These are phyloP conservation scores for Aspergillus texensis DNA, from an alignment of 2,329 filamentous ascomycete species.

Conservation along the genomic window DNA sequence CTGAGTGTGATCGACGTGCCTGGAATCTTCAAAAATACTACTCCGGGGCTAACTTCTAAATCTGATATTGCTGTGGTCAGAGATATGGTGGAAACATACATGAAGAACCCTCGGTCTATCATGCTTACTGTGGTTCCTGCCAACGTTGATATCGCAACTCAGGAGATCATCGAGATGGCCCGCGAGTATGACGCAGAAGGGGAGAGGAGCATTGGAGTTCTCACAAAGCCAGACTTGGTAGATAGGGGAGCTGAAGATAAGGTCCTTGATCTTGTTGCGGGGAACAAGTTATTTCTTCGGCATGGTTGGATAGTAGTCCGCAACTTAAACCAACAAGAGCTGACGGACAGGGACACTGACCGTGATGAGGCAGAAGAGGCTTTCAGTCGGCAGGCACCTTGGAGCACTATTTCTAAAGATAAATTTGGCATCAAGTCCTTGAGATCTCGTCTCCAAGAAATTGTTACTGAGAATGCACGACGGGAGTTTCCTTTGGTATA, in stretches of 20 bases:
- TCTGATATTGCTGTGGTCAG: slow-evolving; percentile 42
- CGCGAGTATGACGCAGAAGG: slow-evolving; percentile 39
- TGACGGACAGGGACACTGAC: slow-evolving; percentile 20
- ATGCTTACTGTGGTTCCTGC: slow-evolving; percentile 50
- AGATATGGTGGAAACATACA: slow-evolving; percentile 44
- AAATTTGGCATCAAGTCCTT: slow-evolving; percentile 48
- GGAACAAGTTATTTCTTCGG: slow-evolving; percentile 23
- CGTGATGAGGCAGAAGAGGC: slow-evolving; percentile 34
- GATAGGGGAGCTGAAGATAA: slow-evolving; percentile 32
- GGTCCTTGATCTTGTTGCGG: slow-evolving; percentile 32
- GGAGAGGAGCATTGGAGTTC: slow-evolving; percentile 46
- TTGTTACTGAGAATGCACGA: slow-evolving; percentile 47
- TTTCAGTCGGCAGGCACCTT: slow-evolving; percentile 41
- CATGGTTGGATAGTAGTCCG: slow-evolving; percentile 37
- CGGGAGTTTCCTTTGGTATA: slow-evolving; percentile 50
- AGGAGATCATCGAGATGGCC: slow-evolving; percentile 50
- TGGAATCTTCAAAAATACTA: slow-evolving; percentile 47
- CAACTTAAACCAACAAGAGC: slow-evolving; percentile 35
- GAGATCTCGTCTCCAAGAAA: slow-evolving; percentile 42
- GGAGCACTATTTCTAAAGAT: slow-evolving; percentile 41
- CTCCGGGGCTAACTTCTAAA: slow-evolving; percentile 37
- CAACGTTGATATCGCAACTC: slow-evolving; percentile 49
- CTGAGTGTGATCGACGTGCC: slow-evolving; percentile 52
- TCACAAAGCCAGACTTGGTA: slow-evolving; percentile 65
- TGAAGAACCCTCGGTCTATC: slow-evolving; percentile 42